Evolutionary conservation across 345 rosid species (phyloP).

Genomic region (Murraya paniculata): DNA sequence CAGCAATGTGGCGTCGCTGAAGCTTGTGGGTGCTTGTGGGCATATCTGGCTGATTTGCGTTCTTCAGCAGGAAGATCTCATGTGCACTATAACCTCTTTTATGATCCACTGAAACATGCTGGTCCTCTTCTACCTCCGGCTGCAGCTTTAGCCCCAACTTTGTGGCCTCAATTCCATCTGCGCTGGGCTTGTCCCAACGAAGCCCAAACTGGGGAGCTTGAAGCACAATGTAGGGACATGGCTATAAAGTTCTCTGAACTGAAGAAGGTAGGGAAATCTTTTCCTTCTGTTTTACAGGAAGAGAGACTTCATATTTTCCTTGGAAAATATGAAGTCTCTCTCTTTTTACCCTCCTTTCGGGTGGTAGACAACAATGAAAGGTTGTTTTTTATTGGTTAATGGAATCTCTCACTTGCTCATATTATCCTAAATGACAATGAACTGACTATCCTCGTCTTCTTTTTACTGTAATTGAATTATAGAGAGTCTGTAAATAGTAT

Average conservation of each 20-base stretch:
- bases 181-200: constrained; percentile 97
- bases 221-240: constrained; percentile 68
- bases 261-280: constrained; percentile 51
- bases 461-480: not conserved
- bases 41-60: constrained; percentile 78
- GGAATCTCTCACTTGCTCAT: not conserved
- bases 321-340: not conserved
- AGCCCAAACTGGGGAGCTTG: constrained; percentile 72
- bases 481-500: not conserved
- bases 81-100: constrained; percentile 75
- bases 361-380: not conserved
- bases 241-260: constrained; percentile 53
- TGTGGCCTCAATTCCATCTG: constrained; percentile 98
- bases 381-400: not conserved
- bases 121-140: constrained; percentile 83
- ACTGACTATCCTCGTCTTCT: not conserved
- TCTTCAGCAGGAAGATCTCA: constrained; percentile 53
- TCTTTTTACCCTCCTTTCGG: not conserved
- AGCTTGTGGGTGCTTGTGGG: constrained; percentile 87
- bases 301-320: too few relatives aligned
- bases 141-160: constrained; percentile 93
- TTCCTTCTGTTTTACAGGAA: not conserved
- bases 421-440: not conserved
- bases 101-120: constrained; percentile 55
- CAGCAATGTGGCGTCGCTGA: constrained; percentile 60